Evolutionary conservation across 2,329 filamentous ascomycete genomes (phyloP).

Genomic region (Nemania serpens): DNA sequence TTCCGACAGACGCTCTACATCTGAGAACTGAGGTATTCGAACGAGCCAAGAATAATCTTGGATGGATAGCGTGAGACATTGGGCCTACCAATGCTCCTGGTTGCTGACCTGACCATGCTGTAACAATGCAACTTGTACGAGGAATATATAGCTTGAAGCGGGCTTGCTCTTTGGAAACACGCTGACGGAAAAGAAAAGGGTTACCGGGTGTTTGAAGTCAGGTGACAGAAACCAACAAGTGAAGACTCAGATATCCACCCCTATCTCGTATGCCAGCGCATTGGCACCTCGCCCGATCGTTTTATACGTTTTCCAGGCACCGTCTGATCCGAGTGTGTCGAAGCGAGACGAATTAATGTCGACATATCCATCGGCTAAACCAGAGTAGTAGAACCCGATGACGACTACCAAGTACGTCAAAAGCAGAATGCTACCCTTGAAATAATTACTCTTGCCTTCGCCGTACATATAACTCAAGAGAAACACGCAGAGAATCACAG

Average conservation of each 20-base stretch:
- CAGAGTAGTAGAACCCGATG: slow-evolving; percentile 86
- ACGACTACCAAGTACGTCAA: slow-evolving; percentile 92
- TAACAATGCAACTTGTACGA: slow-evolving; percentile 25
- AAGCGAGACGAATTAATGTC: slow-evolving; percentile 54
- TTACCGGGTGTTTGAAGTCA: neutral
- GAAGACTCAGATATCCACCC: slow-evolving; percentile 29
- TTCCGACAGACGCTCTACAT: slow-evolving; percentile 1
- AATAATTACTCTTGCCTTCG: slow-evolving; percentile 99
- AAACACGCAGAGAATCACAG: slow-evolving; percentile 94
- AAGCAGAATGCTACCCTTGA: slow-evolving; percentile 95
- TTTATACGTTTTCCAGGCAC: slow-evolving; percentile 57
- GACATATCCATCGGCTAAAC: slow-evolving; percentile 51
- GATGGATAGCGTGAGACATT: slow-evolving; percentile 5
- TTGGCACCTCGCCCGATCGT: slow-evolving; percentile 55
- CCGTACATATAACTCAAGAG: slow-evolving; percentile 96
- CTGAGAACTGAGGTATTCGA: slow-evolving; percentile 12
- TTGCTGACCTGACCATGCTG: slow-evolving; percentile 21
- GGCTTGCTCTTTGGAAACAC: neutral
- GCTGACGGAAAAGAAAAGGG: neutral
- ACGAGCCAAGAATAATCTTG: slow-evolving; percentile 8
- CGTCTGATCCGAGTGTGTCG: slow-evolving; percentile 57
- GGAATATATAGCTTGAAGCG: slow-evolving; percentile 14
- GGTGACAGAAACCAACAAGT: neutral
- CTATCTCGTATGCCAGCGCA: slow-evolving; percentile 43
- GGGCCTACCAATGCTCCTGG: slow-evolving; percentile 21